Evolutionary conservation across 1,284 basidiomycete genomes (phyloP), one percentile per base, ranked within the genome.

Genomic region (Retiboletus fuscus): DNA sequence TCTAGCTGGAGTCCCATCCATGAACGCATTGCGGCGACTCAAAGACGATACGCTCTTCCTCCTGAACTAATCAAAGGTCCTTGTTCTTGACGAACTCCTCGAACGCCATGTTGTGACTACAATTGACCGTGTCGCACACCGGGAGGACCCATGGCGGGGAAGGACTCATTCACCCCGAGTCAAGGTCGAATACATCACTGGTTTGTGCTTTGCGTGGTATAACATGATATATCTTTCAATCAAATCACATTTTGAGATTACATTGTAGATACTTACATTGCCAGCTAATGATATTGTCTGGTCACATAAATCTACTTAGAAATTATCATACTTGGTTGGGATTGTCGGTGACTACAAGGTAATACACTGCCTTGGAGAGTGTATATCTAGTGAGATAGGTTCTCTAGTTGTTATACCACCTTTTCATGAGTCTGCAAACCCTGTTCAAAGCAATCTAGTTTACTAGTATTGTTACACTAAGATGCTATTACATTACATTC

Each of bases 31-130:
- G 58, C n/a, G 61, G 78, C 28, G 69, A 60, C 61, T 75, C 75
- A 20, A 73, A 73, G 15, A 69, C 75, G 41, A 73, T 26, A 5
- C 62, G 61, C 47, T 75, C 75, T 24, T 76, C 69, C n/a, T 78
- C 75, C 30, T 53, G 64, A 4, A 73, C 30, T 1, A 46, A 39
- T 68, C 69, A 78, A 15, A 68, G 26, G 18, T 46, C 11, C 47
- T 61, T 70, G 43, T 65, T 67, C 43, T 72, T 51, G 28, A 66
- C 18, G 24, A 67, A 51, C 34, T n/a, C 11, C n/a, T 53, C 55
- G 41, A 67, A 62, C 0, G 39, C 34, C 3, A 61, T 64, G n/a
- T 55, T 15, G 7, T 43, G 49, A 18, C 49, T 66, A 10, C 46
- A 34, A 12, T 66, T 64, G 49, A 61, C 1, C 0, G 10, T 4